These are phyloP conservation scores for Alopecurus myosuroides DNA, from an alignment of 176 grass and related monocot species.

Conservation along the genomic window DNA sequence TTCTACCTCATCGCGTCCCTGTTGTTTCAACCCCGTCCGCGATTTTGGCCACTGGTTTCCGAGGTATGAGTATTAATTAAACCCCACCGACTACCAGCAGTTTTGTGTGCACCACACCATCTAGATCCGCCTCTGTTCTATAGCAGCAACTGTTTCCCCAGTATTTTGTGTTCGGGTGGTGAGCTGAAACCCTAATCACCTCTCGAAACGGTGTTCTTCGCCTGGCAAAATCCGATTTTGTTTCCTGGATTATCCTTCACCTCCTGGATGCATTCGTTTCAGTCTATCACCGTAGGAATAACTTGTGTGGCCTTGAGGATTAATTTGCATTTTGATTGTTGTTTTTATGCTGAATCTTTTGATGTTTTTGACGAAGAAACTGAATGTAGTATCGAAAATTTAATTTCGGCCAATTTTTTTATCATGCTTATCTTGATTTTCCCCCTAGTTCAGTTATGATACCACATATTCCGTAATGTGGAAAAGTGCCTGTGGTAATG, in stretches of 20 bases:
- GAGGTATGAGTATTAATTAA: neutral
- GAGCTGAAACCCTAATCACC: neutral
- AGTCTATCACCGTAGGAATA: neutral
- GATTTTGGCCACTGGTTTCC: neutral
- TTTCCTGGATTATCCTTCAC: neutral
- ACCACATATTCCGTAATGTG: neutral
- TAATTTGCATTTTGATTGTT: neutral
- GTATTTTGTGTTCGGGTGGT: neutral
- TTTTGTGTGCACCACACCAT: neutral
- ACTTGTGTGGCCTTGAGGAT: neutral
- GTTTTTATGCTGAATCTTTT: neutral
- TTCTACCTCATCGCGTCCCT: neutral
- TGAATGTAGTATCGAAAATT: neutral
- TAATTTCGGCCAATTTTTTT: neutral
- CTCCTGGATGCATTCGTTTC: neutral
- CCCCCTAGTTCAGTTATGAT: constrained; percentile 10
- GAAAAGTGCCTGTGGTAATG: constrained; percentile 6
- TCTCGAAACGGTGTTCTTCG: neutral
- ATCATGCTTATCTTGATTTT: constrained; percentile 22
- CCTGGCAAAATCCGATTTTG: neutral
- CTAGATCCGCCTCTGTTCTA: neutral
- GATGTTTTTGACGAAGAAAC: neutral
- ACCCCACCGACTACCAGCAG: neutral
- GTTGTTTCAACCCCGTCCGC: neutral
- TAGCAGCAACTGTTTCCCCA: neutral